These are phyloP conservation scores for Xylariaceae sp. DNA, from an alignment of 2,329 filamentous ascomycete genomes.

Conservation along the genomic window DNA sequence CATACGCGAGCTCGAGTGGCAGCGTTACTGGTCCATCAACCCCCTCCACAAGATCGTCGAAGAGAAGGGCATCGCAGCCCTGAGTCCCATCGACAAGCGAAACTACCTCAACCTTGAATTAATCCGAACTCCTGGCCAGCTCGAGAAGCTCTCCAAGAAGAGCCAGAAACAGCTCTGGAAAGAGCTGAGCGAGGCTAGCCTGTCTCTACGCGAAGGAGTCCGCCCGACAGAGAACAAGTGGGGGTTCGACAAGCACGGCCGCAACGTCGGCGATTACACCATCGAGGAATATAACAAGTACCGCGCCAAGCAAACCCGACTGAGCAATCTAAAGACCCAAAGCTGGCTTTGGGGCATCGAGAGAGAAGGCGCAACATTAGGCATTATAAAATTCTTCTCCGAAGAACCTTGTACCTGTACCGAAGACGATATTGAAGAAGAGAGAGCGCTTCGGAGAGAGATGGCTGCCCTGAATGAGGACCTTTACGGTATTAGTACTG, in stretches of 20 bases:
- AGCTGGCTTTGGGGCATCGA: conserved; percentile 44
- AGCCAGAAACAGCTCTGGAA: conserved; percentile 46
- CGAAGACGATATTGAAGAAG: conserved; percentile 41
- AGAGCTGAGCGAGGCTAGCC: conserved; percentile 47
- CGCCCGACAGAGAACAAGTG: conserved; percentile 35
- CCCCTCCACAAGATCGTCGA: conserved; percentile 45
- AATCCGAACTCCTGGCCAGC: conserved; percentile 37
- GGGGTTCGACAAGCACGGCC: conserved; percentile 49
- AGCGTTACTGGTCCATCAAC: conserved; percentile 48
- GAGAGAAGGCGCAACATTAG: conserved; percentile 15
- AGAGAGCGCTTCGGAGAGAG: conserved; percentile 44
- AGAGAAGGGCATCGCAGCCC: conserved; percentile 41
- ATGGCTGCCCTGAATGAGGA: conserved; percentile 51
- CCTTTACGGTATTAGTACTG: conserved; percentile 42
- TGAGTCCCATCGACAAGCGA: conserved; percentile 46
- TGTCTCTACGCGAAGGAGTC: conserved; percentile 45
- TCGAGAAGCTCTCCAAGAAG: conserved; percentile 32
- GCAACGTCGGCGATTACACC: conserved; percentile 46
- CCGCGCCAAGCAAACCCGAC: conserved; percentile 37
- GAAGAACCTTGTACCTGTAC: conserved; percentile 18
- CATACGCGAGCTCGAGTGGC: conserved; percentile 44
- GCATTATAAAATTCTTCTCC: conserved; percentile 20
- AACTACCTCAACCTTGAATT: conserved; percentile 46
- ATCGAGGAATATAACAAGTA: conserved; percentile 43
- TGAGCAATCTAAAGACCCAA: conserved; percentile 41